Evolutionary conservation across 164 flowering plant genomes (phyloP).

Genomic region (Piper betle): DNA sequence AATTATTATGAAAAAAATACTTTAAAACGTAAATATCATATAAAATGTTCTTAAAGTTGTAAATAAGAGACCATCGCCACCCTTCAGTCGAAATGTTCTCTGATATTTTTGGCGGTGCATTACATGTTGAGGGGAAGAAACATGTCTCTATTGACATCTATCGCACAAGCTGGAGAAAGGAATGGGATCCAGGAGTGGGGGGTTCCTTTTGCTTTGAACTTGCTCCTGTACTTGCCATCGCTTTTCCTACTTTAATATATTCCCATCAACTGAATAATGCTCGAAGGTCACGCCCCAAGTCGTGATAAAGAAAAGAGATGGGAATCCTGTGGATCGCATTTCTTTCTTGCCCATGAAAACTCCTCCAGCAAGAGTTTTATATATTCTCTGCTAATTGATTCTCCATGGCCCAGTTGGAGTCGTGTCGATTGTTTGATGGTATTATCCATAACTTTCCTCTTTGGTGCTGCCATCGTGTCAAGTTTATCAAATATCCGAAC

Average conservation of each 20-base stretch:
- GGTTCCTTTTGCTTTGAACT: constrained; percentile 51
- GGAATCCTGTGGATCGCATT: constrained; percentile 41
- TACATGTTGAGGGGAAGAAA: constrained; percentile 8
- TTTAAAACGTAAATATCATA: too few species aligned
- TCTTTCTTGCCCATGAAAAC: constrained; percentile 13
- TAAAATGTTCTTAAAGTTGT: too few species aligned
- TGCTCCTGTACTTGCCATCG: constrained; percentile 52
- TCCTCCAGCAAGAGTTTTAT: background rate
- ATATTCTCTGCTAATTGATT: too few species aligned
- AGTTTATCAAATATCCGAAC: too few species aligned
- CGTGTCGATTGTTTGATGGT: too few species aligned
- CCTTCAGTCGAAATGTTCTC: background rate
- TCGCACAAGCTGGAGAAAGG: constrained; percentile 44
- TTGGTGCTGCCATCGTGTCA: too few species aligned
- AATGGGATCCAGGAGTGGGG: constrained; percentile 19
- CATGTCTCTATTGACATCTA: constrained; percentile 23
- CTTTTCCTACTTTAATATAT: constrained; percentile 59
- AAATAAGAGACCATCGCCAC: background rate
- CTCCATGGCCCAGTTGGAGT: too few species aligned
- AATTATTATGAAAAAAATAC: too few species aligned
- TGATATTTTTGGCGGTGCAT: background rate
- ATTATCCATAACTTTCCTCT: too few species aligned
- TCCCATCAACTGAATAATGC: constrained; percentile 55
- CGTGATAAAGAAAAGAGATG: constrained; percentile 27
- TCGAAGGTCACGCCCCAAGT: constrained; percentile 14